Conservation (phyloP, 106 monocot genomes). For the Phalaenopsis aphrodite region DNA sequence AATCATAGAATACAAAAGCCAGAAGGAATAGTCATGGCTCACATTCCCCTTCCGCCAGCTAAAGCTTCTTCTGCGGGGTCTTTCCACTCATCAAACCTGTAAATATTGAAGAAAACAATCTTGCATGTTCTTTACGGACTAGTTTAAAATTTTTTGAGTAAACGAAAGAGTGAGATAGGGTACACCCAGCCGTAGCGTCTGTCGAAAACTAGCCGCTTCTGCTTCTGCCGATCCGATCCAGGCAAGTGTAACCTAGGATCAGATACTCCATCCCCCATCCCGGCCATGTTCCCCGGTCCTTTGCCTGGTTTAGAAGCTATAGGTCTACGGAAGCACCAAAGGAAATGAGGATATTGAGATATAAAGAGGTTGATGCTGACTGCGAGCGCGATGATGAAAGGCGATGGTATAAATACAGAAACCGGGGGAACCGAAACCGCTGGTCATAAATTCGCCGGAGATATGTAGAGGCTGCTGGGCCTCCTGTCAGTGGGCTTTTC, state of each 20-base stretch:
- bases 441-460: no score
- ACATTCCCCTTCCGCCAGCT: slow-evolving; percentile 79
- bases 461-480: no score
- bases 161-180: slow-evolving; percentile 7
- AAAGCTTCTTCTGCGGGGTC: slow-evolving; percentile 61
- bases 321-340: background rate
- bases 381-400: background rate
- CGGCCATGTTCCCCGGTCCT: background rate
- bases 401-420: background rate
- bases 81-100: slow-evolving; percentile 74
- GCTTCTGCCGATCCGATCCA: slow-evolving; percentile 3
- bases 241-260: background rate
- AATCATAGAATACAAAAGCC: background rate
- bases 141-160: background rate
- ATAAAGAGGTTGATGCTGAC: background rate
- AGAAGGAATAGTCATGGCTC: slow-evolving; percentile 1
- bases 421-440: no score
- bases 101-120: background rate
- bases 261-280: background rate
- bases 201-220: slow-evolving; percentile 38
- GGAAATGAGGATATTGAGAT: background rate
- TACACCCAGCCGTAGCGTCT: slow-evolving; percentile 78
- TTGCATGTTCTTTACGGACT: background rate
- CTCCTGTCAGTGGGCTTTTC: no score
- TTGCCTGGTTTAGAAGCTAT: background rate